Conservation (phyloP, 345 rosid genomes). For the Erysimum cheiranthoides region DNA sequence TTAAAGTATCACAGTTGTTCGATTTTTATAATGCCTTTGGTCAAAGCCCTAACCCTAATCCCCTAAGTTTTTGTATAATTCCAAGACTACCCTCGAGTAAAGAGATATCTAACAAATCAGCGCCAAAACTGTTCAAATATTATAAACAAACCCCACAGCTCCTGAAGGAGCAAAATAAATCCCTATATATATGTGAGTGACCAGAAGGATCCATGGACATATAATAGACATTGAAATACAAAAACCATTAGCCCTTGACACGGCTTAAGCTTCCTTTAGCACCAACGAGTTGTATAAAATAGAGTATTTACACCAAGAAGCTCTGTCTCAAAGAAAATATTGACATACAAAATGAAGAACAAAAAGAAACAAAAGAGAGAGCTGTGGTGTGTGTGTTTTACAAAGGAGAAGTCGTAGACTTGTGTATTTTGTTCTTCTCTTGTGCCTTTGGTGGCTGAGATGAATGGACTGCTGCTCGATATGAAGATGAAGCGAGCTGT, state of each 20-base stretch:
- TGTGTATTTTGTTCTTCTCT: slow-evolving; percentile 58
- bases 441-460: slow-evolving; percentile 51
- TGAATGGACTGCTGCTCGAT: slow-evolving; percentile 68
- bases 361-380: neutral
- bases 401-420: slow-evolving; percentile 64
- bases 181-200: neutral
- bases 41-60: slow-evolving; percentile 20
- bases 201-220: neutral
- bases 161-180: neutral
- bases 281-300: slow-evolving; percentile 18
- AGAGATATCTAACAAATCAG: slow-evolving; percentile 14
- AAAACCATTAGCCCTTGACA: neutral
- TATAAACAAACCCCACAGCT: slow-evolving; percentile 14
- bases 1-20: slow-evolving; percentile 10
- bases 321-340: neutral
- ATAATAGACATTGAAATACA: neutral
- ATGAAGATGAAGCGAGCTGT: slow-evolving; percentile 84
- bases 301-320: slow-evolving; percentile 28
- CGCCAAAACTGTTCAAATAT: neutral
- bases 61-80: neutral
- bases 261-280: slow-evolving; percentile 6
- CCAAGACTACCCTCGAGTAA: slow-evolving; percentile 29
- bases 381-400: slow-evolving; percentile 39
- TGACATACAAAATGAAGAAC: slow-evolving; percentile 25
- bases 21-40: slow-evolving; percentile 9